phyloP scores from a whole-genome alignment of 192 early-diverging fungal species.

The Rhizophagus prolifer region DNA sequence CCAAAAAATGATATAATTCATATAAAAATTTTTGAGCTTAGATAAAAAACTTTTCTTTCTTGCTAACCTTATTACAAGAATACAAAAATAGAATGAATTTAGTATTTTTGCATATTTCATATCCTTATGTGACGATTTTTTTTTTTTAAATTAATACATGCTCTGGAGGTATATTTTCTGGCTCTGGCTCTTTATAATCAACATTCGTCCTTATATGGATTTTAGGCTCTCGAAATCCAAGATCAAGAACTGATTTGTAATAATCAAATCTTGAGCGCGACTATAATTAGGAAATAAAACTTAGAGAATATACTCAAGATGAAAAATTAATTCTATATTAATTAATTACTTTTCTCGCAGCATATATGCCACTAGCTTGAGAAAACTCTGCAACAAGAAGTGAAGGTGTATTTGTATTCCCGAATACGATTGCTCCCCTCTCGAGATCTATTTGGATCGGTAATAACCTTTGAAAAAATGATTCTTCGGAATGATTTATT shows the following conservation, averaged over 20 bases:
- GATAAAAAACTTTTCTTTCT: not conserved
- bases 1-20: constrained; percentile 6
- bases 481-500: constrained; percentile 34
- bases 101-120: not conserved
- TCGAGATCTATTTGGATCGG: constrained; percentile 66
- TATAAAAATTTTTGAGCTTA: not conserved
- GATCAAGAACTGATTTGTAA: constrained; percentile 56
- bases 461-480: constrained; percentile 55
- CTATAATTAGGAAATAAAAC: constrained; percentile 27
- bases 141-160: not conserved
- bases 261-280: constrained; percentile 56
- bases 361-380: constrained; percentile 58
- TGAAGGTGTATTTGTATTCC: constrained; percentile 64
- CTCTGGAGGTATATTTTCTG: not conserved
- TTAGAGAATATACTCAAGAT: not conserved
- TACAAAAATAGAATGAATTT: not conserved
- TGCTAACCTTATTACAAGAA: not conserved
- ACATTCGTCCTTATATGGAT: constrained; percentile 58
- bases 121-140: not conserved
- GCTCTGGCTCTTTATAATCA: constrained; percentile 51
- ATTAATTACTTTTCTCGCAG: constrained; percentile 40
- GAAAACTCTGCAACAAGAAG: constrained; percentile 60
- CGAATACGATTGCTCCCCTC: constrained; percentile 69
- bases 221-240: constrained; percentile 52
- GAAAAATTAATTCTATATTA: not conserved